These are phyloP conservation scores for Phaffia tasmanica DNA, from an alignment of 768 basidiomycete genomes.

Conservation along the genomic window DNA sequence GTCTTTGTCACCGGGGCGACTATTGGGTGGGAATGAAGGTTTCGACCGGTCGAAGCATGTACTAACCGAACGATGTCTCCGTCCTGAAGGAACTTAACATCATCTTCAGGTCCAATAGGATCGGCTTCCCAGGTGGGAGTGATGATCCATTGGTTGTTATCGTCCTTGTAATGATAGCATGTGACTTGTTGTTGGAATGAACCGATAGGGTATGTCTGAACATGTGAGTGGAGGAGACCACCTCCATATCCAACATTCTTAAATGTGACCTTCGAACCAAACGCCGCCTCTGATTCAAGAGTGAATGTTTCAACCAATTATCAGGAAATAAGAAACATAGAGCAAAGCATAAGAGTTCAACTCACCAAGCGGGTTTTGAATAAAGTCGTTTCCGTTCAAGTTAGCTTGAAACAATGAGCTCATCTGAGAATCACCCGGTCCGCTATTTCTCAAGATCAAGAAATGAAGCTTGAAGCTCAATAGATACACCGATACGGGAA, in stretches of 20 bases:
- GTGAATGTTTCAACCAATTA: neutral
- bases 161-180: constrained; percentile 98
- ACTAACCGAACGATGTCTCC: constrained; percentile 69
- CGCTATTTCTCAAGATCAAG: constrained; percentile 80
- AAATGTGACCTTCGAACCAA: constrained; percentile 78
- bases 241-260: constrained; percentile 99
- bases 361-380: constrained; percentile 74
- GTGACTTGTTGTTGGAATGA: constrained; percentile 93
- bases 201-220: constrained; percentile 86
- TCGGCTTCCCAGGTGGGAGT: constrained; percentile 74
- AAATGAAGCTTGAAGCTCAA: constrained; percentile 93
- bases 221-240: constrained; percentile 88
- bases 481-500: constrained; percentile 89
- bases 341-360: neutral
- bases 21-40: constrained; percentile 82
- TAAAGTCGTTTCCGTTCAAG: constrained; percentile 84
- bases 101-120: constrained; percentile 45
- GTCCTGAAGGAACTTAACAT: constrained; percentile 57
- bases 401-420: constrained; percentile 97
- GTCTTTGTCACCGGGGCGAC: constrained; percentile 79
- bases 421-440: constrained; percentile 97
- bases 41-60: constrained; percentile 72
- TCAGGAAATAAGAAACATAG: neutral
- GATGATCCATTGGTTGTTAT: constrained; percentile 85
- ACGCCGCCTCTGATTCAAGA: constrained; percentile 57